phyloP scores from a whole-genome alignment of 2,329 filamentous ascomycete species.

The Metarhizium brunneum region DNA sequence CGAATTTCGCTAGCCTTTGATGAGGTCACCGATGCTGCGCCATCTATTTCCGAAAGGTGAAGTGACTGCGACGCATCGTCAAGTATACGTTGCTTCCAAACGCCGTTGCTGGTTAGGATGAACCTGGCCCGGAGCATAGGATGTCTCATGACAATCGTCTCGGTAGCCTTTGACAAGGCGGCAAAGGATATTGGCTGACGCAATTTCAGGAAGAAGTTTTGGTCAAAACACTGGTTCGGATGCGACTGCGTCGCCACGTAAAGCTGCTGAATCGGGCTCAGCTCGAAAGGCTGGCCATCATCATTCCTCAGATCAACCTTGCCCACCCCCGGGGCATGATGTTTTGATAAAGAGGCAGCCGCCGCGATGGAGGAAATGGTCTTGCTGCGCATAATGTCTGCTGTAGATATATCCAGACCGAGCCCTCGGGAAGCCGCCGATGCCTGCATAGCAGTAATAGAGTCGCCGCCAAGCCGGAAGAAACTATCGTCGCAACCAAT shows the following conservation, averaged over 20 bases:
- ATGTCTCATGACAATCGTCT: neutral
- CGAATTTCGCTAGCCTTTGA: neutral
- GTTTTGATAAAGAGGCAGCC: neutral
- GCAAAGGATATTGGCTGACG: neutral
- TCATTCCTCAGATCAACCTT: neutral
- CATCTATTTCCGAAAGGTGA: neutral
- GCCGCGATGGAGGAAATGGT: neutral
- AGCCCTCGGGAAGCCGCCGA: neutral
- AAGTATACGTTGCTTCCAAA: slow-evolving; percentile 15
- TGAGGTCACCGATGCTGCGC: neutral
- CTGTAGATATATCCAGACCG: neutral
- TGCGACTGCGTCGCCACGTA: neutral
- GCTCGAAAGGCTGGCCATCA: neutral
- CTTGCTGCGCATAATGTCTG: neutral
- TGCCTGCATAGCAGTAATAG: neutral
- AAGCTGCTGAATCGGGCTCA: neutral
- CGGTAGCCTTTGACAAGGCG: neutral
- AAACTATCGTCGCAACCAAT: slow-evolving; percentile 18
- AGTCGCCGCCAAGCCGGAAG: slow-evolving; percentile 17
- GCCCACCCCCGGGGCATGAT: neutral
- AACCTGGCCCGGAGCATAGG: slow-evolving; percentile 27
- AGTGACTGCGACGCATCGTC: neutral
- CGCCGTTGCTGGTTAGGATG: neutral
- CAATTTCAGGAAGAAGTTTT: neutral
- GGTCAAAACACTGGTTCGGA: neutral